Evolutionary conservation across 2,329 filamentous ascomycete species (phyloP).

Genomic region (Chaetomium sp.): DNA sequence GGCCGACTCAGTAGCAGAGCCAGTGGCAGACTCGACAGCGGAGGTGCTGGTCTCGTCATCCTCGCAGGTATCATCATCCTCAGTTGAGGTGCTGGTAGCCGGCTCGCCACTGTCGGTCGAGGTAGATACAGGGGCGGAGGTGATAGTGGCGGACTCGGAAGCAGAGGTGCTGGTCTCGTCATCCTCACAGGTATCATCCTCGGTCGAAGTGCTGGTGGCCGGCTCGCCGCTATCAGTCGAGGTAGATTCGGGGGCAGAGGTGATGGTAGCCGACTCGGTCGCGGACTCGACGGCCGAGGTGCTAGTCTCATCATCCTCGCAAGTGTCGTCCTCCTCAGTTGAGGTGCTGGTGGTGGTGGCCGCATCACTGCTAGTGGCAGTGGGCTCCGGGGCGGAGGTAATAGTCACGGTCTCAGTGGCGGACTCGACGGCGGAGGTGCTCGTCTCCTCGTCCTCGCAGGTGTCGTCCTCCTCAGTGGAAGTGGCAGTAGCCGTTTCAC

Average conservation of each 20-base stretch:
- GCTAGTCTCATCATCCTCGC: not conserved
- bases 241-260: not conserved
- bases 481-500: not conserved
- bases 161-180: slow-evolving; percentile 10
- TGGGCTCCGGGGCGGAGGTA: too few species aligned
- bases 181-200: slow-evolving; percentile 2
- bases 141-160: slow-evolving; percentile 32
- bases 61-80: slow-evolving; percentile 11
- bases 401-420: not conserved
- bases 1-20: slow-evolving; percentile 19
- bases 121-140: slow-evolving; percentile 41
- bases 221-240: not conserved
- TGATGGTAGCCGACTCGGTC: slow-evolving; percentile 2
- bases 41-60: slow-evolving; percentile 39
- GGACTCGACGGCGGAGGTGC: too few species aligned
- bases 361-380: too few species aligned
- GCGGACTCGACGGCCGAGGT: not conserved
- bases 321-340: not conserved
- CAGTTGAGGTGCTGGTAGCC: slow-evolving; percentile 14
- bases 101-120: slow-evolving; percentile 22
- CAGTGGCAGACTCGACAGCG: slow-evolving; percentile 1
- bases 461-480: too few species aligned
- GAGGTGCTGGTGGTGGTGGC: not conserved
- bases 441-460: too few species aligned
- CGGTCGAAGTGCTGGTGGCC: slow-evolving; percentile 12